Conservation (phyloP, 192 early-diverging fungal species). For the Umbelopsis sp. region DNA sequence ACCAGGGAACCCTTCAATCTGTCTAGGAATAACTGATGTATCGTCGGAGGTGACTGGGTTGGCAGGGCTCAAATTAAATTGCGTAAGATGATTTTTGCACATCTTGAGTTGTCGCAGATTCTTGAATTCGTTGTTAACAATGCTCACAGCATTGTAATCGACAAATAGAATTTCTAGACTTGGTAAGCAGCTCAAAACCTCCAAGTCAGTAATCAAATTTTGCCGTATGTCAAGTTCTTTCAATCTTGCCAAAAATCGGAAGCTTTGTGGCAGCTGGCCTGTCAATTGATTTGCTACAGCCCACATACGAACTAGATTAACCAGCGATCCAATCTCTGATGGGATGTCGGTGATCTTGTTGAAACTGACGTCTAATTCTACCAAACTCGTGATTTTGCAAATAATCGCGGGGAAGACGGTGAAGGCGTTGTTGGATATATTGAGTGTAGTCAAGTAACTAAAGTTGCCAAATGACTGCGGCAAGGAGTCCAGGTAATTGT, state of each 20-base stretch:
- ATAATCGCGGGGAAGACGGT: constrained; percentile 65
- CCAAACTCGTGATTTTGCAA: constrained; percentile 58
- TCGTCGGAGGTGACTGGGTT: constrained; percentile 21
- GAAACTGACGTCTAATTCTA: constrained; percentile 78
- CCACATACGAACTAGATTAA: constrained; percentile 56
- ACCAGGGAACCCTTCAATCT: constrained; percentile 5
- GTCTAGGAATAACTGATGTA: background rate
- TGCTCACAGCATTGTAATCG: constrained; percentile 73
- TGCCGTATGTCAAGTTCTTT: constrained; percentile 79
- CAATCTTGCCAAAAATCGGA: constrained; percentile 60
- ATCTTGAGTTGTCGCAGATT: constrained; percentile 59
- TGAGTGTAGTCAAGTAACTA: constrained; percentile 60
- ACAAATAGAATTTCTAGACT: constrained; percentile 64
- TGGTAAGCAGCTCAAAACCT: constrained; percentile 55
- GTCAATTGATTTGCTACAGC: constrained; percentile 79
- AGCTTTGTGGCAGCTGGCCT: constrained; percentile 65
- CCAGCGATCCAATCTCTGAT: constrained; percentile 68
- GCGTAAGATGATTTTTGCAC: constrained; percentile 70
- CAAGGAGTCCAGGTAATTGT: constrained; percentile 74
- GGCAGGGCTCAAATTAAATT: constrained; percentile 56
- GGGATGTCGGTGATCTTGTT: constrained; percentile 80
- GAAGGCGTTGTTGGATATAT: constrained; percentile 84
- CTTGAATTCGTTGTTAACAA: constrained; percentile 60
- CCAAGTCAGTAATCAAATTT: constrained; percentile 74
- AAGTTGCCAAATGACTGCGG: constrained; percentile 66